These are phyloP conservation scores for Psilocybe cyanescens DNA, from an alignment of 768 basidiomycete species.

Conservation along the genomic window DNA sequence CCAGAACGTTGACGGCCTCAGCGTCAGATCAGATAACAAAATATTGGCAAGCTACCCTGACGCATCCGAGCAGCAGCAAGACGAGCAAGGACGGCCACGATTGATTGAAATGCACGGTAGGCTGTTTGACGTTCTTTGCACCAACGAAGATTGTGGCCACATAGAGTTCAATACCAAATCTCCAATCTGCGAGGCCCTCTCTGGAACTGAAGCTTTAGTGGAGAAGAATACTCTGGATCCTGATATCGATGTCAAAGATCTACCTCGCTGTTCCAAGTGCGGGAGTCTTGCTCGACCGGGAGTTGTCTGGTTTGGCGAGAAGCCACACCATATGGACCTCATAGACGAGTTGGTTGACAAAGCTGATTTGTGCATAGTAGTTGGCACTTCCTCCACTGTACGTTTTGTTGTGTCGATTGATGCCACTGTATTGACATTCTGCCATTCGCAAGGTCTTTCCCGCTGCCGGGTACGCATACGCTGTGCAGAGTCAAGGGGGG, in stretches of 20 bases:
- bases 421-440: not conserved
- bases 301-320: conserved; percentile 65
- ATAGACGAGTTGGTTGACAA: conserved; percentile 44
- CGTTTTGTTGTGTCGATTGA: conserved; percentile 16
- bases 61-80: not conserved
- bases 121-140: conserved; percentile 58
- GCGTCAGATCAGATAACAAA: conserved; percentile 39
- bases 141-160: conserved; percentile 40
- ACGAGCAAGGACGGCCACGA: conserved; percentile 23
- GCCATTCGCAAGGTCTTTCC: conserved; percentile 41
- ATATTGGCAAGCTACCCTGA: conserved; percentile 23
- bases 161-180: conserved; percentile 41
- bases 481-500: conserved; percentile 39
- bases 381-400: conserved; percentile 59
- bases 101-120: conserved; percentile 69
- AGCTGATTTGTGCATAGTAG: conserved; percentile 57
- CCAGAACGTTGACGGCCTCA: conserved; percentile 67
- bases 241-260: conserved; percentile 37
- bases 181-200: conserved; percentile 49
- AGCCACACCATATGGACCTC: conserved; percentile 36
- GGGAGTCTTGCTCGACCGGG: conserved; percentile 49
- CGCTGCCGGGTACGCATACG: conserved; percentile 40
- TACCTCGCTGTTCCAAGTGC: conserved; percentile 51
- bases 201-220: conserved; percentile 44
- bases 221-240: conserved; percentile 37